Evolutionary conservation across 306 rosid genomes (phyloP).

Genomic region (Quercus cerris): DNA sequence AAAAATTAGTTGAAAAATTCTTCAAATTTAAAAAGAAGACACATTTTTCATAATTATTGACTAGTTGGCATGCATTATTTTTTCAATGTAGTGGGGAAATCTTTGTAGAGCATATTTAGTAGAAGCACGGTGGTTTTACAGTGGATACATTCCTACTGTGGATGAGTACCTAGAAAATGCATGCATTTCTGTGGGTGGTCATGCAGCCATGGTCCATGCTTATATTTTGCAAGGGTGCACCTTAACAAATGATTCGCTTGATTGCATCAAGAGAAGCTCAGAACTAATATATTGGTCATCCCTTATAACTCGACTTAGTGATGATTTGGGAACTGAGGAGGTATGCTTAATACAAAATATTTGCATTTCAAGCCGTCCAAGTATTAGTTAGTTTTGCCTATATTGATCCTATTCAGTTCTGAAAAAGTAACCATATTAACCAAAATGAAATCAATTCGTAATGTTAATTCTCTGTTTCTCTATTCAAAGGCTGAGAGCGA

Average conservation of each 20-base stretch:
- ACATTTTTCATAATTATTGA: no score
- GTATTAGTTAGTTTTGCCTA: no score
- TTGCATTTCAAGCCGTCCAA: background rate
- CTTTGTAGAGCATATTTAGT: constrained; percentile 27
- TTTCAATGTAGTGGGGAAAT: constrained; percentile 26
- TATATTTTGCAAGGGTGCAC: constrained; percentile 2
- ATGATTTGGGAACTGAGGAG: constrained; percentile 34
- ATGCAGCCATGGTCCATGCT: constrained; percentile 23
- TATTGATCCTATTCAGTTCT: no score
- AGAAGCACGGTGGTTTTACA: constrained; percentile 31
- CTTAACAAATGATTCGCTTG: constrained; percentile 3
- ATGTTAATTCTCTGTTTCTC: background rate
- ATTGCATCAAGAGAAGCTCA: constrained; percentile 11
- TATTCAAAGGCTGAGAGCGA: constrained; percentile 15
- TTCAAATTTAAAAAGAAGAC: background rate
- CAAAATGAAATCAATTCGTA: background rate
- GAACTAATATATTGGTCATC: constrained; percentile 21
- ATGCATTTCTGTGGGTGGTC: constrained; percentile 25
- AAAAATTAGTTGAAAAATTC: background rate
- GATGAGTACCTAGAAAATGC: constrained; percentile 27
- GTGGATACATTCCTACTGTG: constrained; percentile 12
- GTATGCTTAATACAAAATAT: background rate
- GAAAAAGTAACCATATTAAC: no score
- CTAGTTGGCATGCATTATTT: background rate
- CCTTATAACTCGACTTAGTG: constrained; percentile 18